Evolutionary conservation across 106 monocot genomes (phyloP).

Genomic region (Apostasia shenzhenica): DNA sequence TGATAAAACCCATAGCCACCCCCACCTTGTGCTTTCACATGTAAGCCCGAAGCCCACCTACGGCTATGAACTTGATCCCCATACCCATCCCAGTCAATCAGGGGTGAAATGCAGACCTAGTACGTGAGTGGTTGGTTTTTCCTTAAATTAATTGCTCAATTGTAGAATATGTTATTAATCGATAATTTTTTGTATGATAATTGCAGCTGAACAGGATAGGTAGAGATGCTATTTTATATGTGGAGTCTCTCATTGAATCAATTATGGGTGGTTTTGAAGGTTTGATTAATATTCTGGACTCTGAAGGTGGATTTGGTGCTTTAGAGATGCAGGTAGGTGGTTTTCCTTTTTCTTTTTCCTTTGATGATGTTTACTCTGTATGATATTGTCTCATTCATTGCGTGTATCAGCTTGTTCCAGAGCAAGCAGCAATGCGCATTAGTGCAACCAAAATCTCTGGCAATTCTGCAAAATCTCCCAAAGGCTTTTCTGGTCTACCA

Average conservation of each 20-base stretch:
- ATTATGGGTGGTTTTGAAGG: constrained; percentile 99
- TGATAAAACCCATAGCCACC: too few relatives aligned
- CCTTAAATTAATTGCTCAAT: too few relatives aligned
- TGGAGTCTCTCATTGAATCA: constrained; percentile 92
- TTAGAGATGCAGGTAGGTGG: constrained; percentile 79
- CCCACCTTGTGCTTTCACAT: too few relatives aligned
- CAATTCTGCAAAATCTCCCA: constrained; percentile 48
- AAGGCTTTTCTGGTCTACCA: constrained; percentile 30
- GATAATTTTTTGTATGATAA: not conserved
- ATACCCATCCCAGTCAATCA: too few relatives aligned
- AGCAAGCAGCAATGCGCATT: constrained; percentile 69
- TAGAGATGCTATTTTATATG: constrained; percentile 86
- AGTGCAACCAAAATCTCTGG: constrained; percentile 49
- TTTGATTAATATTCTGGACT: constrained; percentile 90
- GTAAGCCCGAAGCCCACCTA: too few relatives aligned
- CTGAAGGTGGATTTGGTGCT: constrained; percentile 95
- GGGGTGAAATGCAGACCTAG: too few relatives aligned
- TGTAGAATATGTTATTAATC: not conserved
- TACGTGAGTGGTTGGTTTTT: too few relatives aligned
- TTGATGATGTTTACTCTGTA: not conserved
- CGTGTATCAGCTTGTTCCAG: constrained; percentile 77
- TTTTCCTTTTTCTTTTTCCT: not conserved
- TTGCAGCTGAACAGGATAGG: constrained; percentile 79
- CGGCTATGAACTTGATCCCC: too few relatives aligned
- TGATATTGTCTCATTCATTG: constrained; percentile 11